Conservation (phyloP, 2,329 filamentous ascomycete species). For the Cercospora brassicicola region DNA sequence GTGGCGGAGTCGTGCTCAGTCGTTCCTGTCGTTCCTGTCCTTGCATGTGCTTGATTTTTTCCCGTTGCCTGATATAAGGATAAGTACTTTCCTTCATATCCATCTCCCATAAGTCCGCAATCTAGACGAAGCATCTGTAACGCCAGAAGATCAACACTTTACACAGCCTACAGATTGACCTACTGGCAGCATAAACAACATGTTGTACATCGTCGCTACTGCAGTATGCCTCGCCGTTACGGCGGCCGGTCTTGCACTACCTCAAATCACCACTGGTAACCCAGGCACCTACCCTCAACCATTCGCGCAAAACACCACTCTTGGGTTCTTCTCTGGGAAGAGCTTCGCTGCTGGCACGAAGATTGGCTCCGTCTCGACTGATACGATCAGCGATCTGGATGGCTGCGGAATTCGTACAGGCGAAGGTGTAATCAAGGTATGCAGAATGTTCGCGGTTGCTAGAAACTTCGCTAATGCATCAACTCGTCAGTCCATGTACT, state of each 20-base stretch:
- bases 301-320: slow-evolving; percentile 16
- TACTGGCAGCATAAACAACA: neutral
- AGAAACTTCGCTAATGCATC: neutral
- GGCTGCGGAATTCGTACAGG: slow-evolving; percentile 11
- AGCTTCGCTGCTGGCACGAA: slow-evolving; percentile 6
- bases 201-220: neutral
- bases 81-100: neutral
- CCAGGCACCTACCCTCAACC: slow-evolving; percentile 7
- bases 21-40: neutral
- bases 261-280: slow-evolving; percentile 15
- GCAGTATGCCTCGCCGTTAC: neutral
- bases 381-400: neutral
- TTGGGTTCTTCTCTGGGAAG: slow-evolving; percentile 17
- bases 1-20: neutral
- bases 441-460: neutral
- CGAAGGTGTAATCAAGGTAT: slow-evolving; percentile 12
- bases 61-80: neutral
- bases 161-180: neutral
- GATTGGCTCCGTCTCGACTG: neutral
- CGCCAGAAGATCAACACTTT: neutral
- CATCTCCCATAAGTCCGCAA: neutral
- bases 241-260: slow-evolving; percentile 5
- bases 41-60: neutral
- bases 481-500: slow-evolving; percentile 13
- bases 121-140: neutral